Base-by-base conservation (phyloP, 768 basidiomycete genomes). In the Tulasnella sp. region DNA sequence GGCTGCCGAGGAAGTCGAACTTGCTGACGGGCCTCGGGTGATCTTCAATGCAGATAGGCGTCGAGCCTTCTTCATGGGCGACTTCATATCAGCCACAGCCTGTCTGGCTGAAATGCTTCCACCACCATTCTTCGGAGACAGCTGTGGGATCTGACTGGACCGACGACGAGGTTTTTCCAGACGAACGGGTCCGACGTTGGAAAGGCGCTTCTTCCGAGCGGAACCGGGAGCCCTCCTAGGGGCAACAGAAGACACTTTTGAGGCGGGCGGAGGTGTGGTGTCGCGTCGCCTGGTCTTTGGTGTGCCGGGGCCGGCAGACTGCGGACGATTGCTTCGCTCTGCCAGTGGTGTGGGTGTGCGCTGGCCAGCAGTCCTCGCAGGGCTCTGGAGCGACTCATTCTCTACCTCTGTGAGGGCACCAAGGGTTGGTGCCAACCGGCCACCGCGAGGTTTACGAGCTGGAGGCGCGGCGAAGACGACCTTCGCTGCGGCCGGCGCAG, bases 91-190 rank as follows among this genome's bases (percentile, higher is more conserved):
- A 20, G 77, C 44, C 44, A 46, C 75, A 46, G 37, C 57, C 32
- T 71, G 67, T 67, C 77, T 48, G 10, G 29, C 40, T 46, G 42
- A 39, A 20, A 37, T n/a, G 71, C 37, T 37, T 26, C 39, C 61
- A 26, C 69, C 37, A 15, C 69, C 69, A 20, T 32, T 44, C 44
- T 48, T 29, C 5, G 77, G 77, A 40, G 77, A 77, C 5, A 77
- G 70, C 80, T 90, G 89, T n/a, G 91, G 91, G 79, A 95, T 92
- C 86, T 93, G 84, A 82, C 94, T 95, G 51, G 93, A 94, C 78
- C 93, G 88, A 29, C 94, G 86, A 79, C 93, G 86, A 18, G 85
- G 84, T 83, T 92, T 93, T 83, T 95, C 94, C 79, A 85, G 87
- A 46, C 94, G 90, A 83, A 90, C 82, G n/a, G 91, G 88, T 5